phyloP scores from a whole-genome alignment of 306 rosid genomes.

The Malus asiatica region DNA sequence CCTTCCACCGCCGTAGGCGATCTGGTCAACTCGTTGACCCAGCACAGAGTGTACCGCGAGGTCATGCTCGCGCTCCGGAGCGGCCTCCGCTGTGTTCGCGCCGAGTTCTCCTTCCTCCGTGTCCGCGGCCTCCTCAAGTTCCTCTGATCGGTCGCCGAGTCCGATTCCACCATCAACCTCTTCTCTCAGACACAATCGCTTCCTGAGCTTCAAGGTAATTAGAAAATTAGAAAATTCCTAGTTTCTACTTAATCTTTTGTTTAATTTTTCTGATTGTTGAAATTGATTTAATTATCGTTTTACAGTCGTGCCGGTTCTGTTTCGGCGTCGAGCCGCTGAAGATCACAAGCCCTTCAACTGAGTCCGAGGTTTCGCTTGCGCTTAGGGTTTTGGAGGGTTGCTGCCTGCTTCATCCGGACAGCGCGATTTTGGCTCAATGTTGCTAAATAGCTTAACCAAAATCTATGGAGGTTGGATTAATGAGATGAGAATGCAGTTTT shows the following conservation, averaged over 20 bases:
- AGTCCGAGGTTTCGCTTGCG: constrained; percentile 25
- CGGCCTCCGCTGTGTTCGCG: too few relatives aligned
- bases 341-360: constrained; percentile 54
- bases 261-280: background rate
- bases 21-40: too few relatives aligned
- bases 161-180: constrained; percentile 53
- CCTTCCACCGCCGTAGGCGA: too few relatives aligned
- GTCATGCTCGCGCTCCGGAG: too few relatives aligned
- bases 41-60: too few relatives aligned
- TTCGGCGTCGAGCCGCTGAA: constrained; percentile 69
- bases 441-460: constrained; percentile 21
- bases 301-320: constrained; percentile 83
- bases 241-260: background rate
- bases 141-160: constrained; percentile 67
- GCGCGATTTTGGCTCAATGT: constrained; percentile 5
- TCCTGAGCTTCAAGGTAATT: constrained; percentile 68
- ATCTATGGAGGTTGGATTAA: background rate
- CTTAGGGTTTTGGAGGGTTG: constrained; percentile 33
- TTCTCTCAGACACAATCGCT: constrained; percentile 63
- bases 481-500: background rate
- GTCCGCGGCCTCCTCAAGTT: constrained; percentile 63
- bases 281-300: background rate
- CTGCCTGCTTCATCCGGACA: constrained; percentile 22
- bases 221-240: background rate
- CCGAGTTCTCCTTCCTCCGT: too few relatives aligned